Evolutionary conservation across 768 basidiomycete genomes (phyloP).

Genomic region (Rhodosporidiobolus odoratus): DNA sequence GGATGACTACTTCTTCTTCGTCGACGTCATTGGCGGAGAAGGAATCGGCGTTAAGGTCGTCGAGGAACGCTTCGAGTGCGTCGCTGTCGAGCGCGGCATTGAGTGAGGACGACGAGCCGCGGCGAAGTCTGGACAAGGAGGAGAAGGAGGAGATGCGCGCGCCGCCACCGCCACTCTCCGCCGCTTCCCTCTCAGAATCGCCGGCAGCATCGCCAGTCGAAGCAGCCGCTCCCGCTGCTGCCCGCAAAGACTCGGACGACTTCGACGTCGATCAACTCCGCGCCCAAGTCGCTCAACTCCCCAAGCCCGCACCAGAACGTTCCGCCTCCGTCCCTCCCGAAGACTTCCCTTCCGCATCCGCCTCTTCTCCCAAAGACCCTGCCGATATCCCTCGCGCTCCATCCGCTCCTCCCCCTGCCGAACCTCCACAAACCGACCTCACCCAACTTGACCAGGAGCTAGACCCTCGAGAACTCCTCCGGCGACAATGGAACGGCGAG

Average conservation of each 20-base stretch:
- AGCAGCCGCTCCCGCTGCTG: background rate
- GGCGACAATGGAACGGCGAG: conserved; percentile 33
- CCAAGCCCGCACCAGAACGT: conserved; percentile 14
- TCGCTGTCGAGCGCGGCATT: conserved; percentile 10
- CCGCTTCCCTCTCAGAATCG: background rate
- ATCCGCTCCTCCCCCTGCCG: conserved; percentile 8
- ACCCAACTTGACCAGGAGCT: conserved; percentile 27
- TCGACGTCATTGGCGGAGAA: background rate
- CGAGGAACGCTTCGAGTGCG: conserved; percentile 7
- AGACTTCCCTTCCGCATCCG: background rate
- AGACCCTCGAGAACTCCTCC: conserved; percentile 34
- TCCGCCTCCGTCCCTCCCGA: conserved; percentile 6
- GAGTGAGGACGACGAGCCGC: conserved; percentile 3
- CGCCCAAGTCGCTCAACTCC: conserved; percentile 35
- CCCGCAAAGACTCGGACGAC: conserved; percentile 8
- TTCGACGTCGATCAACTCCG: conserved; percentile 39
- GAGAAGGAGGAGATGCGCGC: too few species aligned
- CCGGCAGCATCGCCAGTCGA: background rate
- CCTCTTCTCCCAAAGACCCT: background rate
- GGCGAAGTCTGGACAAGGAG: background rate
- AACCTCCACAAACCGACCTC: conserved; percentile 23
- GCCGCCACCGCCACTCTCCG: background rate
- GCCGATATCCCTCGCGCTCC: conserved; percentile 4
- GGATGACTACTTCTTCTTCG: background rate
- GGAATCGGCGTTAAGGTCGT: background rate